Conservation (phyloP, 805 yeast genomes). For the Yueomyces sp. region DNA sequence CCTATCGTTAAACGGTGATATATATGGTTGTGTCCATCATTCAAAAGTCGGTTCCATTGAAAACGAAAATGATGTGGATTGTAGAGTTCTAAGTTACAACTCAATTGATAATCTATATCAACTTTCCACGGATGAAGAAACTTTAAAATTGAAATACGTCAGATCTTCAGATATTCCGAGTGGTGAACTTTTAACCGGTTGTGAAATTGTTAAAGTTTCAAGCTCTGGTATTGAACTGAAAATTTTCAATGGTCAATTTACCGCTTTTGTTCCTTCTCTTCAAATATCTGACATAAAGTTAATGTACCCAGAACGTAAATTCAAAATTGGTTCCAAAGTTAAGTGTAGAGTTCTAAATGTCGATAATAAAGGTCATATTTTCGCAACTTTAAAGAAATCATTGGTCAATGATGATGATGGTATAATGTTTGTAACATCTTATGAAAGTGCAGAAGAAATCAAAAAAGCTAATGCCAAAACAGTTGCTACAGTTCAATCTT, state of each 20-base stretch:
- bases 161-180: slow-evolving; percentile 59
- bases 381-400: slow-evolving; percentile 71
- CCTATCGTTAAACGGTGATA: slow-evolving; percentile 41
- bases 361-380: slow-evolving; percentile 34
- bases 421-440: slow-evolving; percentile 23
- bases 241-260: slow-evolving; percentile 47
- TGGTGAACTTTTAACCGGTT: slow-evolving; percentile 49
- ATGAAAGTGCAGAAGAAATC: slow-evolving; percentile 40
- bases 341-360: slow-evolving; percentile 57
- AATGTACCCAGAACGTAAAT: slow-evolving; percentile 84
- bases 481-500: slow-evolving; percentile 58
- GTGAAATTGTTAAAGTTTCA: slow-evolving; percentile 43
- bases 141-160: slow-evolving; percentile 52
- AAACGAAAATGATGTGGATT: slow-evolving; percentile 21
- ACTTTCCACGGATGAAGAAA: slow-evolving; percentile 54
- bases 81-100: slow-evolving; percentile 66
- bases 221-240: slow-evolving; percentile 57
- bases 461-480: slow-evolving; percentile 32
- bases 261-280: slow-evolving; percentile 56
- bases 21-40: slow-evolving; percentile 63
- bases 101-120: slow-evolving; percentile 51
- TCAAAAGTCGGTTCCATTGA: slow-evolving; percentile 46
- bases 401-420: slow-evolving; percentile 38
- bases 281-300: slow-evolving; percentile 80
- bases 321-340: slow-evolving; percentile 71